Percentiles rank a stretch among this genome's conserved stretches.
These are phyloP conservation scores for Plasmodium vinckei DNA, from an alignment of 169 alveolate genomes.

Conservation along the genomic window DNA sequence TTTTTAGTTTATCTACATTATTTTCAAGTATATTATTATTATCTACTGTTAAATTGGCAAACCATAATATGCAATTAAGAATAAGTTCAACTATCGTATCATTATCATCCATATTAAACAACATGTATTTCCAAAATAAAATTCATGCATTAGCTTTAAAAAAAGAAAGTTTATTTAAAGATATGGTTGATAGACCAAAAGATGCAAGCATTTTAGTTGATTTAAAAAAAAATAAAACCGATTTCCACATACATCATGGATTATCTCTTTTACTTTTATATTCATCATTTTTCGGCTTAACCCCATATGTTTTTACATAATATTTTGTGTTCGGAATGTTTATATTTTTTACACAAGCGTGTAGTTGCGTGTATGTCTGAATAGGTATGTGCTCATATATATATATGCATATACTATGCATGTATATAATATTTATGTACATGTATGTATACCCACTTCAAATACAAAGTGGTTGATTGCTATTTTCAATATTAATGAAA, in stretches of 20 bases:
- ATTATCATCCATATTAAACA: conserved; percentile 40
- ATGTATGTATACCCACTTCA: no score
- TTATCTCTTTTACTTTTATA: conserved; percentile 39
- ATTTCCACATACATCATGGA: conserved; percentile 61
- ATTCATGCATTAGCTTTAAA: conserved; percentile 15
- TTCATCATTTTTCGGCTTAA: conserved; percentile 56
- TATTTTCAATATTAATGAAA: no score
- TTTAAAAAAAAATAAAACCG: conserved; percentile 55
- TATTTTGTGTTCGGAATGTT: neutral
- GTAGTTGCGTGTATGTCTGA: neutral
- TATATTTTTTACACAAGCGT: neutral
- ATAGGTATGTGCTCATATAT: neutral
- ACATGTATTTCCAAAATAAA: conserved; percentile 48
- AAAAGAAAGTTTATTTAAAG: conserved; percentile 50
- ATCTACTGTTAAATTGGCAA: conserved; percentile 56
- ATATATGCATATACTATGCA: neutral
- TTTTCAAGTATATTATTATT: conserved; percentile 56
- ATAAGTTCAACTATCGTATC: conserved; percentile 58
- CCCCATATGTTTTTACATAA: conserved; percentile 72
- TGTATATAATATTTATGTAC: no score
- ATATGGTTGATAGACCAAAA: conserved; percentile 29
- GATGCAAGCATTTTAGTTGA: conserved; percentile 17
- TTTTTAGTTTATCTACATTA: conserved; percentile 69
- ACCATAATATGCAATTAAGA: conserved; percentile 51
- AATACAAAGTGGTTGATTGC: no score